Evolutionary conservation across 2,329 filamentous ascomycete genomes (phyloP).

Genomic region (Fusarium buxicola): DNA sequence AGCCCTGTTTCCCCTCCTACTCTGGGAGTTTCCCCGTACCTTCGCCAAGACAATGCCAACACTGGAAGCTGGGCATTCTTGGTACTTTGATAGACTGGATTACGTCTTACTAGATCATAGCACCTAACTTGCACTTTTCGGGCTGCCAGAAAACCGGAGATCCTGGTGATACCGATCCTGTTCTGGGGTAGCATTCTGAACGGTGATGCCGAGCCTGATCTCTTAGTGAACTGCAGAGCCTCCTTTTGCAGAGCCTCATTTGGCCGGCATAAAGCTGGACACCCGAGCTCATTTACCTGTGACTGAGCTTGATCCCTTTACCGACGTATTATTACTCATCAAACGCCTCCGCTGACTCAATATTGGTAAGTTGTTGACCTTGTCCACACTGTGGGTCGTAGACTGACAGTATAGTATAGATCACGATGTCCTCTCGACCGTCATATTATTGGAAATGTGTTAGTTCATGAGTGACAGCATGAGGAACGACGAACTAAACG

Average conservation of each 20-base stretch:
- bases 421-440: not conserved
- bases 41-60: not conserved
- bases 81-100: too few relatives aligned
- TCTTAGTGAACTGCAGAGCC: conserved; percentile 10
- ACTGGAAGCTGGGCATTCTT: too few relatives aligned
- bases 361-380: not conserved
- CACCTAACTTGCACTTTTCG: not conserved
- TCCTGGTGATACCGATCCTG: not conserved
- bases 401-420: not conserved
- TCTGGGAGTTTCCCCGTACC: not conserved
- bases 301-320: too few relatives aligned
- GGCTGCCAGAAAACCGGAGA: not conserved
- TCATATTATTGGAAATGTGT: conserved; percentile 14
- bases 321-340: too few relatives aligned
- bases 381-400: not conserved
- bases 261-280: conserved; percentile 18
- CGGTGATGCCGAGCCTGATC: conserved; percentile 1
- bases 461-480: not conserved
- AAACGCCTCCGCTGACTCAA: too few relatives aligned
- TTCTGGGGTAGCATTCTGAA: conserved; percentile 4
- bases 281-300: not conserved
- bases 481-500: too few relatives aligned
- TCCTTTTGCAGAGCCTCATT: too few relatives aligned
- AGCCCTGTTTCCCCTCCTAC: not conserved
- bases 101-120: too few relatives aligned